Conservation (phyloP, 352 stramenopile genomes). For the Elongisporangium senticosum region DNA sequence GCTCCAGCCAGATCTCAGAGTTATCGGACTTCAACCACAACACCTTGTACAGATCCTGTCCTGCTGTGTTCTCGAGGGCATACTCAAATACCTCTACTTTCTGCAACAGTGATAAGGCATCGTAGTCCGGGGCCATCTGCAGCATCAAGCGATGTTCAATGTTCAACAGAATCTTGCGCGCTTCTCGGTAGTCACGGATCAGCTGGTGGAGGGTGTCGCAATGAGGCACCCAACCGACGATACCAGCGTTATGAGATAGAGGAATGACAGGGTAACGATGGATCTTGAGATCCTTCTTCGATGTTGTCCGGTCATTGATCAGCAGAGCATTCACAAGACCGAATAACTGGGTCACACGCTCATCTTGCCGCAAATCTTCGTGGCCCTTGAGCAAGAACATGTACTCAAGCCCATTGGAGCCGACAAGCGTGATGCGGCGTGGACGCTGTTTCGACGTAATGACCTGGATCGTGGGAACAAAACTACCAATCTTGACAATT, state of each 20-base stretch:
- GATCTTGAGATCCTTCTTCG: constrained; percentile 97
- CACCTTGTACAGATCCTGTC: constrained; percentile 98
- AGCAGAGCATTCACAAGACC: constrained; percentile 99
- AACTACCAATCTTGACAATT: constrained; percentile 79
- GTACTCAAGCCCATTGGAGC: constrained; percentile 97
- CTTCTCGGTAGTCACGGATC: constrained; percentile 93
- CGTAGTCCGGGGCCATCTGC: constrained; percentile 93
- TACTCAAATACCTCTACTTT: constrained; percentile 98
- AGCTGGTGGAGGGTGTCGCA: constrained; percentile 98
- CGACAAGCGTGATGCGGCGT: constrained; percentile 92
- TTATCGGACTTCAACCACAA: constrained; percentile 94
- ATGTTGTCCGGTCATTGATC: constrained; percentile 93
- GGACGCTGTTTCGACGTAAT: constrained; percentile 98
- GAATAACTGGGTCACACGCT: constrained; percentile 99
- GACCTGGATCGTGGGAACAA: constrained; percentile 92
- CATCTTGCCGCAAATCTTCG: constrained; percentile 99
- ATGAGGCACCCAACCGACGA: constrained; percentile 98
- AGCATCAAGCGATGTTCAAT: constrained; percentile 91
- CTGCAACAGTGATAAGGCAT: constrained; percentile 94
- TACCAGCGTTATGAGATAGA: constrained; percentile 96
- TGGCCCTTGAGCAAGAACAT: constrained; percentile 99
- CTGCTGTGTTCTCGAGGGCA: constrained; percentile 89
- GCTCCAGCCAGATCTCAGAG: constrained; percentile 98
- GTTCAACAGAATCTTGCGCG: constrained; percentile 89
- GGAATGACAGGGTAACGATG: constrained; percentile 97